Base-by-base conservation (phyloP, 306 rosid genomes). In the Herpetospermum pedunculosum region DNA sequence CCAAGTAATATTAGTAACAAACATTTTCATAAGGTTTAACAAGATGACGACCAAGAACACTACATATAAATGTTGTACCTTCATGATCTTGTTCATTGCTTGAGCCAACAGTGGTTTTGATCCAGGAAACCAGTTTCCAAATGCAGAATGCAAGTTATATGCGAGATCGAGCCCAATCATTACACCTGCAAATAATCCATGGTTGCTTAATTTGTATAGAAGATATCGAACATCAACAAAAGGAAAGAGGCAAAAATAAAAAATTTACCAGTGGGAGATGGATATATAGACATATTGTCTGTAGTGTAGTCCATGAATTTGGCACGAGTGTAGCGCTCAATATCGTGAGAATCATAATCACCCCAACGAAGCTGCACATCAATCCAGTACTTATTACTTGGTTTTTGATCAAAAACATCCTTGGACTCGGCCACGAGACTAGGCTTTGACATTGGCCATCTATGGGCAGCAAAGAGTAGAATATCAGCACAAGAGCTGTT, bases 381-480 rank as follows among this genome's bases (percentile, higher is more conserved):
- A 75, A 95, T 87, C 99, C 99, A 95, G 81, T 95, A 95, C 83
- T 95, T 95, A 57, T 95, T 95, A 84, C 97, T 95, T 62, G 96
- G 96, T 83, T 95, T 95, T 82, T 95, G 99, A 82, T 95, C 99
- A 81, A 91, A 95, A 76, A 95, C 96, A 83, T 95, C 99, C 85
- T 95, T 95, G 73, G 97, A 88, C 82, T 95, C 99, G 1, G 99
- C 99, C 6, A 95, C 99, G 35, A 95, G 92, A 81, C 99, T 95
- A 76, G 99, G 99, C 84, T 95, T 95, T 43, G 97, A 95, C 99
- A 95, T 95, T 28, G 96, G 96, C 99, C 99, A 95, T 75, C 96
- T 88, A 82, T 95, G 99, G 37, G 99, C 99, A 73, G 99, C 99
- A 80, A 95, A 95, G 76, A 95, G 96, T 80, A 95, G 96, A 73